Evolutionary conservation across 768 basidiomycete genomes (phyloP), one percentile per base, ranked within the genome.

Genomic region (Tylopilus rubrobrunneus): DNA sequence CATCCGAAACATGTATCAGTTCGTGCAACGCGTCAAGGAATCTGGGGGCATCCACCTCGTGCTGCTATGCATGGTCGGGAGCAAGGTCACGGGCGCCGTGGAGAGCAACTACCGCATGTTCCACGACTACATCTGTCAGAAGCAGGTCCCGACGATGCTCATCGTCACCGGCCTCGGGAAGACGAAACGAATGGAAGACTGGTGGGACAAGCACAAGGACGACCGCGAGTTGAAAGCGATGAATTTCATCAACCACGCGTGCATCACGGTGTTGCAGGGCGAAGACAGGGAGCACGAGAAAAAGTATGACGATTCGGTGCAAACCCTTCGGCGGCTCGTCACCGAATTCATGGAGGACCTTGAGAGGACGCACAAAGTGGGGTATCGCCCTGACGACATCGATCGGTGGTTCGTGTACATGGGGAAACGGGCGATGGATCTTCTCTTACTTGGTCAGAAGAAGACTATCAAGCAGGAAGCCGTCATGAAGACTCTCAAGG

Each of bases 41-140:
- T 36, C 51, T 0, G 69, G 64, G 1, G 77, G 78, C 6, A 62
- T 78, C 25, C 73, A 67, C 56, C 72, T 78, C 29, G 64, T 79
- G 0, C 41, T 77, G 12, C 66, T 71, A 48, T 71, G 71, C 58
- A 70, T 78, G 64, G 67, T 72, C 7, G 73, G 68, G 5, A 71
- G 74, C 17, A 61, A 66, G 57, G 62, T 76, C 53, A 72, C 64
- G 6, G 61, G 63, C 21, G 56, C 70, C 0, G 59, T 68, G 44
- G 57, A 65, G 43, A 65, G 63, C 56, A 78, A 77, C 51, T 75
- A 73, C 59, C 58, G 54, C 19, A 44, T 76, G 1, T 74, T 77
- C 52, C 37, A 62, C 41, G 67, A 77, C 21, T 59, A 67, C n/a
- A 62, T 78, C 5, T 78, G 76, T 56, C 52, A 55, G 8, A 23